A percentile compares a stretch with the other conserved stretches of the same genome.
phyloP scores from a whole-genome alignment of 1,284 basidiomycete species.

The Rhizoctonia solani region DNA sequence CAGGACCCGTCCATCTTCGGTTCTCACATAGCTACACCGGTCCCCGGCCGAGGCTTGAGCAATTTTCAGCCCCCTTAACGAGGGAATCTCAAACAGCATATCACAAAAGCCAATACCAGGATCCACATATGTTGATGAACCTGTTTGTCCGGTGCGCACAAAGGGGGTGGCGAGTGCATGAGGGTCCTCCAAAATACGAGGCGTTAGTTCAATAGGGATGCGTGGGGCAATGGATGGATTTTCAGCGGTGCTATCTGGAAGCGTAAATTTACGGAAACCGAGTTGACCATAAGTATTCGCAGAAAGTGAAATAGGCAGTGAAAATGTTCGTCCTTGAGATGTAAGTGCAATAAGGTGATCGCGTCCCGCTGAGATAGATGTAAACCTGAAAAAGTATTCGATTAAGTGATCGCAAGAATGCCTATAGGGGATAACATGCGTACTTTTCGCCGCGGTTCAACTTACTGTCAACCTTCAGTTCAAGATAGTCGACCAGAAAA shows the following conservation, averaged over 20 bases:
- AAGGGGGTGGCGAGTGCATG: slow-evolving; percentile 48
- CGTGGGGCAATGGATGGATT: slow-evolving; percentile 44
- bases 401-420: neutral
- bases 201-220: slow-evolving; percentile 61
- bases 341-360: slow-evolving; percentile 88
- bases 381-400: slow-evolving; percentile 55
- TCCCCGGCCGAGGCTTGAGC: slow-evolving; percentile 76
- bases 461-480: slow-evolving; percentile 52
- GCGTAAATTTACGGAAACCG: slow-evolving; percentile 69
- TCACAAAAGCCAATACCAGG: slow-evolving; percentile 69
- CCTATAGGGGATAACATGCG: slow-evolving; percentile 15
- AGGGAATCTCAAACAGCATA: slow-evolving; percentile 78
- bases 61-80: slow-evolving; percentile 65
- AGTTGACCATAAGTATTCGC: slow-evolving; percentile 90
- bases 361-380: slow-evolving; percentile 71
- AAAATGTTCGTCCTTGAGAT: slow-evolving; percentile 78
- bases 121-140: slow-evolving; percentile 37
- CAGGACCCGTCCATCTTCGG: slow-evolving; percentile 74
- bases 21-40: slow-evolving; percentile 73
- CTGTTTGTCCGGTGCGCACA: slow-evolving; percentile 29
- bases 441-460: slow-evolving; percentile 59
- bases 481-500: slow-evolving; percentile 48
- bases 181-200: slow-evolving; percentile 59
- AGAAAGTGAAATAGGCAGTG: slow-evolving; percentile 72
- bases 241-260: slow-evolving; percentile 41